phyloP scores from a whole-genome alignment of 2,329 filamentous ascomycete species.

The Alternaria sp. region DNA sequence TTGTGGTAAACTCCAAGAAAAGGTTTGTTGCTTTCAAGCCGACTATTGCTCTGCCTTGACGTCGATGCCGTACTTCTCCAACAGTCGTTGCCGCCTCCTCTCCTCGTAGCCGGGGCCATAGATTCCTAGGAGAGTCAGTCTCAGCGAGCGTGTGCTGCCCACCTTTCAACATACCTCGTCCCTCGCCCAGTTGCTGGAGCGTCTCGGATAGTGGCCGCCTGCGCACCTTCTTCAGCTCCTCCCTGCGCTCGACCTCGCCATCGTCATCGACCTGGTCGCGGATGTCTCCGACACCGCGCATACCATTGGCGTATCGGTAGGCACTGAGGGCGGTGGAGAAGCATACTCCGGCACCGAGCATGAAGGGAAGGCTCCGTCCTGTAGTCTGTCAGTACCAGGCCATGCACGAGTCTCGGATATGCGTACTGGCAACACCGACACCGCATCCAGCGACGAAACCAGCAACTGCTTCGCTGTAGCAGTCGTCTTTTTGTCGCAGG shows the following conservation, averaged over 20 bases:
- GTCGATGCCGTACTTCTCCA: slow-evolving; percentile 88
- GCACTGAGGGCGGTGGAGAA: slow-evolving; percentile 67
- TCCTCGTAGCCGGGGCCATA: slow-evolving; percentile 84
- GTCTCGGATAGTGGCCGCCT: slow-evolving; percentile 82
- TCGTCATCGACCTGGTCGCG: slow-evolving; percentile 67
- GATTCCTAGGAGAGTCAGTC: slow-evolving; percentile 68
- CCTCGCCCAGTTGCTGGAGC: slow-evolving; percentile 82
- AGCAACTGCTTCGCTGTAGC: slow-evolving; percentile 76
- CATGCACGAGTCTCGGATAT: not conserved
- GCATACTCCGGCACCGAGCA: slow-evolving; percentile 72
- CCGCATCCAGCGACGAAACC: slow-evolving; percentile 80
- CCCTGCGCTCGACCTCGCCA: slow-evolving; percentile 80
- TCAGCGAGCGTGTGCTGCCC: not conserved
- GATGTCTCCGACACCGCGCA: slow-evolving; percentile 59
- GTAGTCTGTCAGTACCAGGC: slow-evolving; percentile 23
- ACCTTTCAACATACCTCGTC: slow-evolving; percentile 71
- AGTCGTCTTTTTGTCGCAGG: slow-evolving; percentile 83
- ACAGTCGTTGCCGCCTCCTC: slow-evolving; percentile 80
- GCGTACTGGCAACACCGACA: slow-evolving; percentile 75
- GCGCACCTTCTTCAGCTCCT: slow-evolving; percentile 76
- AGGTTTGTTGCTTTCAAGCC: slow-evolving; percentile 19
- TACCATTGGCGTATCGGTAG: slow-evolving; percentile 74
- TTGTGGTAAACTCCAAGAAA: slow-evolving; percentile 34
- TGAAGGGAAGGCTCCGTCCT: slow-evolving; percentile 73
- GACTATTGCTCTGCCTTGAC: slow-evolving; percentile 57